Conservation (phyloP, 2,329 filamentous ascomycete species). For the Colletotrichum sp. region DNA sequence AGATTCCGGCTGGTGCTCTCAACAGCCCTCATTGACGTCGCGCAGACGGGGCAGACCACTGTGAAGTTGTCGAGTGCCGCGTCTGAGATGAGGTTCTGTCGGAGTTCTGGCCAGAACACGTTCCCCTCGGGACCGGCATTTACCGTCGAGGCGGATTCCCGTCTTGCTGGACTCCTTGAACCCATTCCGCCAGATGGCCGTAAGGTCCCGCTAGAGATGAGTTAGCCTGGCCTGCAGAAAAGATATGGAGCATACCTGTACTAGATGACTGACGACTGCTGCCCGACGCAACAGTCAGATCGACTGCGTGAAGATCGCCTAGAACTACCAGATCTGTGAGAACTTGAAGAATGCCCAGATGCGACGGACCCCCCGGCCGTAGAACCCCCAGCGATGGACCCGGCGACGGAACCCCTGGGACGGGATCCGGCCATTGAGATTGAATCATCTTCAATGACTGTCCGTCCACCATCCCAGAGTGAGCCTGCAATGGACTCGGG, state of each 20-base stretch:
- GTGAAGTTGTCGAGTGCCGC: neutral
- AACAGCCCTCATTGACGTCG: neutral
- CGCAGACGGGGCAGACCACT: conserved; percentile 14
- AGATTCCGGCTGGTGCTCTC: conserved; percentile 4
- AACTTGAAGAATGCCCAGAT: neutral
- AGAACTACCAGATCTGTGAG: neutral
- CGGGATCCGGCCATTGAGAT: neutral
- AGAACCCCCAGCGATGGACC: neutral
- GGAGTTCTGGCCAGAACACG: conserved; percentile 12
- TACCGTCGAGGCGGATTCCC: neutral
- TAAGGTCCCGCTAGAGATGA: neutral
- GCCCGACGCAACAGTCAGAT: neutral
- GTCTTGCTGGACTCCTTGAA: neutral
- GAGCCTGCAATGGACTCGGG: neutral
- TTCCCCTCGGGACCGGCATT: neutral
- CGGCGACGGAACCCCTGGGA: neutral
- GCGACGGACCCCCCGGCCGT: neutral
- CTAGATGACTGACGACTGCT: neutral
- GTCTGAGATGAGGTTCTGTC: neutral
- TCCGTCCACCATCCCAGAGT: neutral
- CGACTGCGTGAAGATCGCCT: neutral
- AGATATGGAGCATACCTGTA: neutral
- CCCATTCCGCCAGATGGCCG: neutral
- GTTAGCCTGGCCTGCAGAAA: neutral
- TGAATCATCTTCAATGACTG: neutral